Percentiles rank a stretch among this genome's conserved stretches.
Evolutionary conservation across 805 yeast species (phyloP).

Genomic region (Candida khao-thaluensis): DNA sequence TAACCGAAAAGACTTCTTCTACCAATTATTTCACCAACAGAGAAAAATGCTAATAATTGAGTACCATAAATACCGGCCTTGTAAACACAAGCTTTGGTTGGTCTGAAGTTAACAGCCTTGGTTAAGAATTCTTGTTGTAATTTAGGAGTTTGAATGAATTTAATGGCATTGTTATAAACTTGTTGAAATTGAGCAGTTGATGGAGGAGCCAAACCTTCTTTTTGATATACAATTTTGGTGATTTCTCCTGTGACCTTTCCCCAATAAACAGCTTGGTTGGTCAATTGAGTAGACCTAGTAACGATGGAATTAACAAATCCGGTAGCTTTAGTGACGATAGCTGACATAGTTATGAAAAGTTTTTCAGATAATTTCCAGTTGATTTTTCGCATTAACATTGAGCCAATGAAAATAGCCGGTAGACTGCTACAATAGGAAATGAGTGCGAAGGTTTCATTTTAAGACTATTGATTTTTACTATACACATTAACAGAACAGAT

Average conservation of each 20-base stretch:
- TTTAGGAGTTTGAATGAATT: slow-evolving; percentile 34
- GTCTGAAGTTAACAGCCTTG: slow-evolving; percentile 44
- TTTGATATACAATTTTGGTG: slow-evolving; percentile 77
- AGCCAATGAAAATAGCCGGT: slow-evolving; percentile 3
- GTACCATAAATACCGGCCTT: slow-evolving; percentile 73
- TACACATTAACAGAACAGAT: too few species aligned
- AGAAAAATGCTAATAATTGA: slow-evolving; percentile 87
- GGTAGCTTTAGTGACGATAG: slow-evolving; percentile 42
- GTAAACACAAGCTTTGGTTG: slow-evolving; percentile 54
- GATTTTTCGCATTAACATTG: slow-evolving; percentile 2
- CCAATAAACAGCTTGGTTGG: slow-evolving; percentile 75
- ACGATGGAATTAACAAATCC: slow-evolving; percentile 35
- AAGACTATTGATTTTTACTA: too few species aligned
- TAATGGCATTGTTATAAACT: slow-evolving; percentile 54
- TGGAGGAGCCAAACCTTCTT: slow-evolving; percentile 95
- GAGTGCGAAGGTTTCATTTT: slow-evolving; percentile 17
- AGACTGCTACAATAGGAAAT: slow-evolving; percentile 7
- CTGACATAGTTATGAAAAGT: slow-evolving; percentile 34
- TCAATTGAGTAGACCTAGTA: slow-evolving; percentile 36
- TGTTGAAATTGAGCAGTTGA: slow-evolving; percentile 69
- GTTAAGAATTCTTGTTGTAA: slow-evolving; percentile 62
- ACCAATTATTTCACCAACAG: slow-evolving; percentile 94
- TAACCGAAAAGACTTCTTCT: slow-evolving; percentile 93
- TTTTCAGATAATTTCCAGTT: slow-evolving; percentile 7
- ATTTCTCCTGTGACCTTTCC: slow-evolving; percentile 63